phyloP scores from a whole-genome alignment of 768 basidiomycete species.

The Tulasnella sp. region DNA sequence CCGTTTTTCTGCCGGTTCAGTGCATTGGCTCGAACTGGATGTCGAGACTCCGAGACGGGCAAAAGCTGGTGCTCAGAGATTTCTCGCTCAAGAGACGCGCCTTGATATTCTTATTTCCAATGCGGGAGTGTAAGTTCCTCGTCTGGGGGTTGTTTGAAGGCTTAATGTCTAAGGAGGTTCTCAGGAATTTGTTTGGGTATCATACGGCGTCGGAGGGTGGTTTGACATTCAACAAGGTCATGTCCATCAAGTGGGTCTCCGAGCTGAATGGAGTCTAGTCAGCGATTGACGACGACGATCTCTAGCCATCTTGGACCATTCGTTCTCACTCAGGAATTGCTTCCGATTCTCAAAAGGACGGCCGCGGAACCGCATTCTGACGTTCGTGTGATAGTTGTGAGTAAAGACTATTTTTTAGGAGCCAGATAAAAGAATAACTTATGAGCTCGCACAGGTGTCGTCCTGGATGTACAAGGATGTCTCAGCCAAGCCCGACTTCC shows the following conservation, averaged over 20 bases:
- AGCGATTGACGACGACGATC: background rate
- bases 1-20: slow-evolving; percentile 41
- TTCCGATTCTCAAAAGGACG: slow-evolving; percentile 47
- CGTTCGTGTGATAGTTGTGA: slow-evolving; percentile 53
- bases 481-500: background rate
- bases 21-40: slow-evolving; percentile 47
- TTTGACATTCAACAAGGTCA: slow-evolving; percentile 7
- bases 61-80: slow-evolving; percentile 43
- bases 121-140: slow-evolving; percentile 40
- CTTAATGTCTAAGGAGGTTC: background rate
- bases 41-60: slow-evolving; percentile 42
- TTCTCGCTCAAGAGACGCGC: slow-evolving; percentile 43
- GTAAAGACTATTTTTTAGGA: slow-evolving; percentile 21
- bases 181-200: background rate
- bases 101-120: slow-evolving; percentile 59
- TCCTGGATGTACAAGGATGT: background rate
- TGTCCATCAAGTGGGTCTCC: slow-evolving; percentile 20
- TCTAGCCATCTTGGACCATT: slow-evolving; percentile 46
- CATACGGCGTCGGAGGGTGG: background rate
- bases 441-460: background rate
- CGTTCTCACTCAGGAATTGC: slow-evolving; percentile 46
- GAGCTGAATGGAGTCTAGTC: background rate
- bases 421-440: background rate
- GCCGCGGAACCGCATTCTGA: slow-evolving; percentile 43
- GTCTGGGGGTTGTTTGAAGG: background rate